Evolutionary conservation across 805 yeast species (phyloP), one percentile per base, ranked within the genome.

Genomic region (Pichia cephalocereana): DNA sequence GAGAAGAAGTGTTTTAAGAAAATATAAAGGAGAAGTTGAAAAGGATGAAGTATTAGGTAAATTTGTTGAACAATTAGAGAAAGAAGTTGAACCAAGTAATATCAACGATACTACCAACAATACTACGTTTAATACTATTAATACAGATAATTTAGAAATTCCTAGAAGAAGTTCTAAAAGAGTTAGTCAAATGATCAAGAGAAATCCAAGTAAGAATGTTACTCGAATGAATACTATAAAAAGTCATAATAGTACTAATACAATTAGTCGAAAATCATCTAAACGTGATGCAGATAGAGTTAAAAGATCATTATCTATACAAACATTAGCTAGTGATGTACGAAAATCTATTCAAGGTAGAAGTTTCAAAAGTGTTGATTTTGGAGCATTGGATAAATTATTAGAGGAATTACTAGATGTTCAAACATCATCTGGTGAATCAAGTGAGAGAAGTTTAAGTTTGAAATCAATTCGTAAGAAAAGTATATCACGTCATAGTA

Each of bases 151-250:
- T 15, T 27, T 48, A n/a, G 31, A 43, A 38, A 49, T 52, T 31
- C 55, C 55, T 12, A 46, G 50, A 44, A 47, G 55, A 39, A 50
- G 50, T 23, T 50, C 55, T 3, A 52, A 48, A 40, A 39, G 55
- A 28, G 26, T 51, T 34, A 18, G 18, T 6, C 40, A 44, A 26
- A 36, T 37, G 32, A 15, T 38, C 37, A 17, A 48, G 11, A 17
- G 8, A 8, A 14, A 14, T 12, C 12, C 17, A 17, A 11, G 14
- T 6, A 17, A 30, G 26, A 10, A n/a, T 4, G 10, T 34, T 19
- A 27, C 11, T 40, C 40, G 38, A 31, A 28, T 18, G 17, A n/a
- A 34, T 18, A 41, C 49, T 15, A 12, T 34, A 8, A 6, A 11
- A n/a, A 26, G 30, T 15, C 36, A 11, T 28, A 41, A n/a, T 14